Evolutionary conservation across 495 filamentous ascomycete species (phyloP).

Genomic region (Neurospora cerealis): DNA sequence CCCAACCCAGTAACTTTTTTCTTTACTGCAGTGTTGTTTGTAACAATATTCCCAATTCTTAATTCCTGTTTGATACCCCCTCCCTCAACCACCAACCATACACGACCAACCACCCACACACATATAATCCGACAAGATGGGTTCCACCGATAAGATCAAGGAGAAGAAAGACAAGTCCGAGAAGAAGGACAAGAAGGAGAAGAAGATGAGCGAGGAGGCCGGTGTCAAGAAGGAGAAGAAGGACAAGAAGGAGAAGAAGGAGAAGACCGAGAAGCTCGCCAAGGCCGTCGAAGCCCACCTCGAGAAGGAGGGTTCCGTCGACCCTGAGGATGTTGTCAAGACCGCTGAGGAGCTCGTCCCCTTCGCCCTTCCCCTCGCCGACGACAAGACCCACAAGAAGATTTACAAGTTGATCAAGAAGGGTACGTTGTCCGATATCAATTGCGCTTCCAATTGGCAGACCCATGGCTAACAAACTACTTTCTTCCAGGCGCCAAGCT

Average conservation of each 20-base stretch:
- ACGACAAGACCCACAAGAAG: constrained; percentile 90
- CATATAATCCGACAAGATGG: constrained; percentile 11
- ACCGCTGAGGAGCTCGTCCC: constrained; percentile 70
- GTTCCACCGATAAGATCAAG: constrained; percentile 13
- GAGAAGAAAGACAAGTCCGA: constrained; percentile 6
- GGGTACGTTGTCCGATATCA: constrained; percentile 37
- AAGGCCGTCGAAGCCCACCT: constrained; percentile 24
- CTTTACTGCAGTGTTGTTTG: background rate
- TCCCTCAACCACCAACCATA: background rate
- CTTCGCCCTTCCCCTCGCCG: constrained; percentile 85
- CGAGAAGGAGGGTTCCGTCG: constrained; percentile 19
- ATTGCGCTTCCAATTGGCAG: no score
- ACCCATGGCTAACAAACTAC: no score
- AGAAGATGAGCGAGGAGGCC: constrained; percentile 16
- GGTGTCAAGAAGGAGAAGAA: constrained; percentile 61
- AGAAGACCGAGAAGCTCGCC: constrained; percentile 43
- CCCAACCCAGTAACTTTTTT: background rate
- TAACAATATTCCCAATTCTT: background rate
- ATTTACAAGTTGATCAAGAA: constrained; percentile 87
- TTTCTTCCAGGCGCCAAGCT: constrained; percentile 84
- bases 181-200: constrained; percentile 11
- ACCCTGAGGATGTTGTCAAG: constrained; percentile 28
- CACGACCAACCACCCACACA: background rate
- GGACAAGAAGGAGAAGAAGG: constrained; percentile 74
- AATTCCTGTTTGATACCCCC: background rate